Conservation (phyloP, 2,329 filamentous ascomycete genomes). For the Pseudogymnoascus sp. region DNA sequence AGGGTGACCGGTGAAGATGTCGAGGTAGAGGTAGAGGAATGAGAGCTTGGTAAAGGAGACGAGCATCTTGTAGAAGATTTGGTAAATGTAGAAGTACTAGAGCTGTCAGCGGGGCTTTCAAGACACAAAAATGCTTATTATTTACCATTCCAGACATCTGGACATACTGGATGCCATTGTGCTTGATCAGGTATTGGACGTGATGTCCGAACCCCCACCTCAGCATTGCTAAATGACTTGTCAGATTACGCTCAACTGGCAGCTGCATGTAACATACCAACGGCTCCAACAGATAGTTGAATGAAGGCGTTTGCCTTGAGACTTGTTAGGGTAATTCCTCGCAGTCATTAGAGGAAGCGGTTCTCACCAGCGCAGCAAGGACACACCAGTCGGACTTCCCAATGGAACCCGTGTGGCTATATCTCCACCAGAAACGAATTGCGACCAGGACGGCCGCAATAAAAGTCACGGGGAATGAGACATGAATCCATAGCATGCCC, state of each 20-base stretch:
- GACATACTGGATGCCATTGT: background rate
- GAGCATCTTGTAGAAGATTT: constrained; percentile 16
- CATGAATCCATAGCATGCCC: background rate
- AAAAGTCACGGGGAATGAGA: background rate
- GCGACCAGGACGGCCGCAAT: background rate
- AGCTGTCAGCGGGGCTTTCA: background rate
- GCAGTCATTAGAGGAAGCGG: no score
- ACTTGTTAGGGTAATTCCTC: background rate
- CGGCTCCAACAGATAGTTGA: background rate
- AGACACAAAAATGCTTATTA: background rate
- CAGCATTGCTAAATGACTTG: constrained; percentile 12
- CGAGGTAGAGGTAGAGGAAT: constrained; percentile 14
- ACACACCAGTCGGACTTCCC: background rate
- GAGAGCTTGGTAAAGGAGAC: constrained; percentile 16
- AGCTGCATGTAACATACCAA: background rate
- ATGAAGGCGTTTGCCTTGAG: background rate
- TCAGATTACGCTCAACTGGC: background rate
- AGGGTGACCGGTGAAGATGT: constrained; percentile 15
- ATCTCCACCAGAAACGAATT: background rate
- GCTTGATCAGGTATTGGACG: constrained; percentile 7
- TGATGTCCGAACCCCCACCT: constrained; percentile 17
- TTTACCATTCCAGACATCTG: background rate
- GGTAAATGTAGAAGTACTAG: constrained; percentile 18
- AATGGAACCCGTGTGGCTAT: background rate
- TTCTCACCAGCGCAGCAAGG: background rate